phyloP scores from a whole-genome alignment of 106 monocot species.

The Iris macrosiphon region DNA sequence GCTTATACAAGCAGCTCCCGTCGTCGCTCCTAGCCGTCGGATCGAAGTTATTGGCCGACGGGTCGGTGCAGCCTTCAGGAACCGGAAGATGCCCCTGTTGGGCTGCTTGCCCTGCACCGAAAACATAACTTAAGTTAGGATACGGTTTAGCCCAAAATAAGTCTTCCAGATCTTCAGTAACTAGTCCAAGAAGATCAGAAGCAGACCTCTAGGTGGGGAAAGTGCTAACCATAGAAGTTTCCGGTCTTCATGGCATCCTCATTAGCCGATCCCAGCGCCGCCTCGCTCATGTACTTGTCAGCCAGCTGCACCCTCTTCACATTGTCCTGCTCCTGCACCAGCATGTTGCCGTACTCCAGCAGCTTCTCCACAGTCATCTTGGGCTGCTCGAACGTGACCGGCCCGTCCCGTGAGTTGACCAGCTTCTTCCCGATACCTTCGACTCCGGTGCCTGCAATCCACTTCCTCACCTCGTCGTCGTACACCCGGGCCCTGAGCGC shows the following conservation, averaged over 20 bases:
- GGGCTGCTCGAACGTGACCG: slow-evolving; percentile 79
- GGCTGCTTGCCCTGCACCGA: slow-evolving; percentile 47
- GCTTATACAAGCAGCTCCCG: slow-evolving; percentile 49
- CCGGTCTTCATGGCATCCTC: slow-evolving; percentile 65
- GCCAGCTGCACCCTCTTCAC: slow-evolving; percentile 98
- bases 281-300: slow-evolving; percentile 84
- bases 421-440: slow-evolving; percentile 67
- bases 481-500: slow-evolving; percentile 88
- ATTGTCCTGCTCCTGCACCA: slow-evolving; percentile 96
- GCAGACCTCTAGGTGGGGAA: slow-evolving; percentile 11
- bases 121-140: background rate
- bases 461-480: slow-evolving; percentile 95
- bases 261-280: slow-evolving; percentile 92
- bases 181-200: too few relatives aligned
- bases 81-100: slow-evolving; percentile 53
- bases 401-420: slow-evolving; percentile 82
- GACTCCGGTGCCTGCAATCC: slow-evolving; percentile 55
- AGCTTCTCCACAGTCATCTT: slow-evolving; percentile 86
- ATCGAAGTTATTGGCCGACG: slow-evolving; percentile 41
- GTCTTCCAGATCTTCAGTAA: too few relatives aligned
- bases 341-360: slow-evolving; percentile 85
- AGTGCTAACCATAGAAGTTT: slow-evolving; percentile 59
- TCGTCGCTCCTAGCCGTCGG: slow-evolving; percentile 75
- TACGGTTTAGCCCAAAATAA: too few relatives aligned
- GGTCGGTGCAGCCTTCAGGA: slow-evolving; percentile 60